phyloP scores from a whole-genome alignment of 305 asterid species.

The Solanum hybrid region DNA sequence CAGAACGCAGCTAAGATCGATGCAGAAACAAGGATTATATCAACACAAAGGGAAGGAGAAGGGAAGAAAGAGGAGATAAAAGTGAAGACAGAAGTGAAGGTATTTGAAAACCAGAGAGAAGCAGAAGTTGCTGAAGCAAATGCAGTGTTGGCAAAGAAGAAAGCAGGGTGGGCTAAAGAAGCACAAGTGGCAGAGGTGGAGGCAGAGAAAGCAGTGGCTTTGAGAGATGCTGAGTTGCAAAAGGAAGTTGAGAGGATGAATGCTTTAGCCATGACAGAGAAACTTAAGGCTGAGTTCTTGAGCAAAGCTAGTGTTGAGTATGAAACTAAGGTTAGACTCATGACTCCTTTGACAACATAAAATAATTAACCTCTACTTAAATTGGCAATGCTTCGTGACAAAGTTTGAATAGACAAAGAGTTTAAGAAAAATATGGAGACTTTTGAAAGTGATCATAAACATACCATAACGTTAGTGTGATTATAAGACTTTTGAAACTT shows the following conservation, averaged over 20 bases:
- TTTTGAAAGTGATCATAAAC: background rate
- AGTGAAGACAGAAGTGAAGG: slow-evolving; percentile 40
- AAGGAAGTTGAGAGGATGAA: slow-evolving; percentile 49
- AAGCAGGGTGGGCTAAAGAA: slow-evolving; percentile 50
- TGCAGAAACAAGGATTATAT: slow-evolving; percentile 44
- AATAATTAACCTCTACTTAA: background rate
- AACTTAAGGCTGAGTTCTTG: slow-evolving; percentile 2
- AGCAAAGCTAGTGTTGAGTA: slow-evolving; percentile 9
- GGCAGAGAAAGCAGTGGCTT: slow-evolving; percentile 41
- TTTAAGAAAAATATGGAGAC: background rate
- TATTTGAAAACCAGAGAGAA: slow-evolving; percentile 39
- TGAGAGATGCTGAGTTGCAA: slow-evolving; percentile 49
- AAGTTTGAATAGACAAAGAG: background rate
- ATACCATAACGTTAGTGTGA: background rate
- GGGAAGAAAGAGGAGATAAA: slow-evolving; percentile 44
- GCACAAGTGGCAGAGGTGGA: slow-evolving; percentile 48
- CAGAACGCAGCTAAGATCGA: slow-evolving; percentile 53
- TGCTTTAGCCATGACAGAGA: slow-evolving; percentile 15
- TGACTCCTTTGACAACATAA: background rate
- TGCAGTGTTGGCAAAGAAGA: slow-evolving; percentile 38
- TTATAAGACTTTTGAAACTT: background rate
- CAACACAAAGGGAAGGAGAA: slow-evolving; percentile 42
- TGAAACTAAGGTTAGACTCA: slow-evolving; percentile 2
- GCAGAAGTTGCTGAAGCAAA: slow-evolving; percentile 56
- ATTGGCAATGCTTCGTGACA: background rate